These are phyloP conservation scores for Aspergillus sp. DNA, from an alignment of 2,329 filamentous ascomycete genomes.

Conservation along the genomic window DNA sequence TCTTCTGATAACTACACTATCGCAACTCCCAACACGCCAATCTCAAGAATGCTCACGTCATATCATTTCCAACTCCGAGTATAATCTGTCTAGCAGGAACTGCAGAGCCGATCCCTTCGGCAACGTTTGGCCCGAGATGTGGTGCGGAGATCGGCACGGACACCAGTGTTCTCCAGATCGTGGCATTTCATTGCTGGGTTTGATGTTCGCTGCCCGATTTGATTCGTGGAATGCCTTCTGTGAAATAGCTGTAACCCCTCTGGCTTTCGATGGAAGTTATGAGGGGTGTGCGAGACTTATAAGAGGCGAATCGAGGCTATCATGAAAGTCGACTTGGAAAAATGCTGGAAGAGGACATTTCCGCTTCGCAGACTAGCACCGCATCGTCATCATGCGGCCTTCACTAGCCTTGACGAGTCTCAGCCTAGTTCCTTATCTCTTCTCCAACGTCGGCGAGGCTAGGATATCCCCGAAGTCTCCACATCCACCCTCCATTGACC, in stretches of 20 bases:
- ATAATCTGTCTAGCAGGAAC: not conserved
- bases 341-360: not conserved
- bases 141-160: not conserved
- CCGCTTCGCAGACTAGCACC: not conserved
- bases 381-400: not conserved
- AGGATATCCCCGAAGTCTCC: not conserved
- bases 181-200: not conserved
- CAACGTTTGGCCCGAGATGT: not conserved
- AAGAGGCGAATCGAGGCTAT: not conserved
- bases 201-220: not conserved
- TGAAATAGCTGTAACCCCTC: not conserved
- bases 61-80: not conserved
- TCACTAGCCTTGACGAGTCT: not conserved
- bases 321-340: not conserved
- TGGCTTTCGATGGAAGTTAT: not conserved
- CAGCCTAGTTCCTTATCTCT: not conserved
- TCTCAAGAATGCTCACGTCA: not conserved
- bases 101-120: not conserved
- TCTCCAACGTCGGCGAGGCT: not conserved
- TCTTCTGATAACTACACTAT: not conserved
- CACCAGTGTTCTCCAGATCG: too few relatives aligned
- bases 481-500: not conserved
- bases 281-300: not conserved
- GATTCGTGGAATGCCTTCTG: not conserved
- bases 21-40: not conserved